Base-by-base conservation (phyloP, 2,329 filamentous ascomycete genomes). In the Penicillium nordicum region DNA sequence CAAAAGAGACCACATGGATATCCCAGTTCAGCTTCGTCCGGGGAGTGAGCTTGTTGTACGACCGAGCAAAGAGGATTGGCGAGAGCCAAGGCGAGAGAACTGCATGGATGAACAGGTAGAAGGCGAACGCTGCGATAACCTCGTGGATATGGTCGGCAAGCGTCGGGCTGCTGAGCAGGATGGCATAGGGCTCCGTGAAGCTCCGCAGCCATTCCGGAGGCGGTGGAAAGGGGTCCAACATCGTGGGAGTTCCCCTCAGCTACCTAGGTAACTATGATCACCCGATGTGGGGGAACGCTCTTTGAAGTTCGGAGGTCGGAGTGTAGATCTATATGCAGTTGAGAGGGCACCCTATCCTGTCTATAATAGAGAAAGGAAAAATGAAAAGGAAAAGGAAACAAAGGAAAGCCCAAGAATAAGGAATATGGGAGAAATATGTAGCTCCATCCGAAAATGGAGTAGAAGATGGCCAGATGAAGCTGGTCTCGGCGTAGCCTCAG, bases 21-120 rank as follows among this genome's bases (percentile, higher is more conserved):
- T 88, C 82, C 85, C 85, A 88, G 73, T 86, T 87, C 50, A 87
- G 73, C 62, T 79, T 79, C 1, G 84, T 87, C 46, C 84, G 80
- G 25, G 69, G 69, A 57, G 76, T 79, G 63, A 88, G 76, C 11
- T 76, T 72, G 36, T 76, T 70, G 69, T 88, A 88, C 63, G 77
- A 76, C 42, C 74, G 69, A 18, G 84, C 82, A 63, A 84, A 83
- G 57, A 87, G 72, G 57, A 70, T 63, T 50, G 73, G 71, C 43
- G 82, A 85, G 55, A 87, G 65, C 50, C 71, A 70, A 5, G 85
- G 85, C 21, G 84, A 82, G 63, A 86, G 56, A 61, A 79, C 73
- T 55, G 72, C 77, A 68, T 81, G 77, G 66, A 83, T 81, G 59
- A 79, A 65, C 62, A 82, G 79, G 78, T 88, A 88, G 64, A 84